Conservation (phyloP, 2,329 filamentous ascomycete species). For the Trichoderma oligosporum region DNA sequence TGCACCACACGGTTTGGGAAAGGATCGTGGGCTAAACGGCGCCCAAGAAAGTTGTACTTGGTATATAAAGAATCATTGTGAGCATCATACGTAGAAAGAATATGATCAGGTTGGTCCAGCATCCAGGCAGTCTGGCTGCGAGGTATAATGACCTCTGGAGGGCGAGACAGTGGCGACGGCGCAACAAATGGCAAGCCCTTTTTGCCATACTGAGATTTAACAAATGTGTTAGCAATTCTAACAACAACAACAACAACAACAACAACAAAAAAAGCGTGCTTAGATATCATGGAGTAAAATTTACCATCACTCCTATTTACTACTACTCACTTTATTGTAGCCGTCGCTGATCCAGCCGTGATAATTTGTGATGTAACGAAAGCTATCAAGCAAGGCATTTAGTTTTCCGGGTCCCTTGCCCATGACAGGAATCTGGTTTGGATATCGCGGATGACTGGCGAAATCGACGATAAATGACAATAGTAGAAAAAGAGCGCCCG, state of each 20-base stretch:
- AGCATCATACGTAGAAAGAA: conserved; percentile 40
- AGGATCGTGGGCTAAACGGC: conserved; percentile 31
- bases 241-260: no score
- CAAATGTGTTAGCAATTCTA: no score
- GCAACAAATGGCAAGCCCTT: conserved; percentile 40
- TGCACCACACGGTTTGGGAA: conserved; percentile 43
- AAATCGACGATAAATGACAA: conserved; percentile 40
- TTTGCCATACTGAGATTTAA: conserved; percentile 38
- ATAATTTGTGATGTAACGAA: conserved; percentile 38
- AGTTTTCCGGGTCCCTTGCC: conserved; percentile 37
- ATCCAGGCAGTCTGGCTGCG: conserved; percentile 43
- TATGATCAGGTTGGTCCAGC: conserved; percentile 44
- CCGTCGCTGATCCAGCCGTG: conserved; percentile 41
- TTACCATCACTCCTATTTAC: no score
- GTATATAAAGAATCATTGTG: conserved; percentile 39
- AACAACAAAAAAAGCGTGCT: no score
- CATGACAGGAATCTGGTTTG: conserved; percentile 39
- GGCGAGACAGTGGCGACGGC: conserved; percentile 39
- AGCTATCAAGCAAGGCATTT: conserved; percentile 39
- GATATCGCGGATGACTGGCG: conserved; percentile 38
- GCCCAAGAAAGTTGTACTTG: conserved; percentile 43
- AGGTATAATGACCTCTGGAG: conserved; percentile 44
- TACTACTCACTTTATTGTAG: conserved; percentile 37
- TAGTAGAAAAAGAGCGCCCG: conserved; percentile 29
- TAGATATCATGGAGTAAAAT: no score